Percentiles rank a stretch among this genome's conserved stretches.
Conservation (phyloP, 768 basidiomycete species). For the Tephrocybe sp. region DNA sequence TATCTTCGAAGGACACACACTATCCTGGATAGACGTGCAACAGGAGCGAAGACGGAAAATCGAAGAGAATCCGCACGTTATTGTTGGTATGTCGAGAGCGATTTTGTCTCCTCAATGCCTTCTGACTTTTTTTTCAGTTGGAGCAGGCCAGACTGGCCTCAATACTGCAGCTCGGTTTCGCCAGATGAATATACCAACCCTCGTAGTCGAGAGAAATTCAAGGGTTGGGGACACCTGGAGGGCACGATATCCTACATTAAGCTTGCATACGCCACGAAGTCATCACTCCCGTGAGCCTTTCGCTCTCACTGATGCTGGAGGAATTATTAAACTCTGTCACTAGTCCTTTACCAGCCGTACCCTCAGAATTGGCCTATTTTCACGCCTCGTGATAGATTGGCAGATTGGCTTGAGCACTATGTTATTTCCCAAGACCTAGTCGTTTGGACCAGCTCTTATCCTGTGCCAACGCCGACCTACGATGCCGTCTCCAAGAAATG, state of each 20-base stretch:
- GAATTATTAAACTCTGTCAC: background rate
- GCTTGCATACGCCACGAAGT: constrained; percentile 35
- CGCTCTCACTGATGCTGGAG: background rate
- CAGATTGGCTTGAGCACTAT: constrained; percentile 46
- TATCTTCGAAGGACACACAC: constrained; percentile 34
- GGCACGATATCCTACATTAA: constrained; percentile 46
- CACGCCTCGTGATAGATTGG: constrained; percentile 41
- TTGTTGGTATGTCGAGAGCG: constrained; percentile 38
- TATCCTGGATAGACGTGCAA: constrained; percentile 34
- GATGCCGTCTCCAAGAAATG: constrained; percentile 30
- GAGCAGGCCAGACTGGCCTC: constrained; percentile 64
- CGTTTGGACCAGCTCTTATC: constrained; percentile 39
- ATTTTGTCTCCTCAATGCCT: background rate
- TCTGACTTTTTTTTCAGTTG: constrained; percentile 46
- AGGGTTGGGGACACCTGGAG: constrained; percentile 65
- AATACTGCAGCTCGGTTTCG: constrained; percentile 61
- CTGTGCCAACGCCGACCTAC: constrained; percentile 32
- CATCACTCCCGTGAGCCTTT: constrained; percentile 14
- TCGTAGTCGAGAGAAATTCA: constrained; percentile 58
- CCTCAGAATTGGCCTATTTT: constrained; percentile 41
- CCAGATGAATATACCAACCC: constrained; percentile 46
- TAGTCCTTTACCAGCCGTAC: constrained; percentile 40
- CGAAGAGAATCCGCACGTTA: constrained; percentile 37
- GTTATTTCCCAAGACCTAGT: constrained; percentile 38
- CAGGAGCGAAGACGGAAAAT: constrained; percentile 32